Base-by-base conservation (phyloP, 2,329 filamentous ascomycete species). In the Ascosphaera apis region DNA sequence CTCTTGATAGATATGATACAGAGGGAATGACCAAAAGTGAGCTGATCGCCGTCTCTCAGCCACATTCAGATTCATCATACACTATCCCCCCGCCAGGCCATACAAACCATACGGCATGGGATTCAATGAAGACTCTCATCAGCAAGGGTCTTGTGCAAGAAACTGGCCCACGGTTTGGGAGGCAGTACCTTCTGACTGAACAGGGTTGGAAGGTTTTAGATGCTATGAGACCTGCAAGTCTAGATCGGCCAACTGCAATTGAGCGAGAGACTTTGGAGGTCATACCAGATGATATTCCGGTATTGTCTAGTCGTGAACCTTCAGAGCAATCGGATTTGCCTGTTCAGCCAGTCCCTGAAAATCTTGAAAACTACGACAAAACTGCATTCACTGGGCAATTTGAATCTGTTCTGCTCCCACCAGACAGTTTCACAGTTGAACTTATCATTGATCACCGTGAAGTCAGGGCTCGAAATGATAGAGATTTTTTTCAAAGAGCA, bases 61-160 rank as follows among this genome's bases (percentile, higher is more conserved):
- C 67, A 4, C 62, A 78, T 49, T 81, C 74, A 45, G 76, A 84
- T 47, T 57, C 73, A 2, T 83, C 77, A 0, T 83, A 82, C 45
- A 75, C 67, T 0, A 69, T 67, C 0, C 73, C 76, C 0, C 62
- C 58, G 30, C 74, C 80, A 37, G 61, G 76, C 0, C 72, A 64
- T 8, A 76, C 72, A 38, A 78, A 69, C 45, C 79, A 80, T 45
- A 86, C 79, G 0, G 80, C 80, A 0, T 88, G 79, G 79, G 76
- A 69, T 46, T 82, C 78, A 1, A 83, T 86, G 66, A 80, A 79
- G 48, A 81, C 75, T 0, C 56, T 88, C 21, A 44, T 73, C 3
- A 63, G 71, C 37, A 82, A 84, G 48, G 76, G 82, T 39, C 56
- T 84, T 3, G 76, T 84, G 0, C 73, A 72, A 38, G 73, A 78